Conservation (phyloP, 2,329 filamentous ascomycete species). For the Pestalotiopsis sp. region DNA sequence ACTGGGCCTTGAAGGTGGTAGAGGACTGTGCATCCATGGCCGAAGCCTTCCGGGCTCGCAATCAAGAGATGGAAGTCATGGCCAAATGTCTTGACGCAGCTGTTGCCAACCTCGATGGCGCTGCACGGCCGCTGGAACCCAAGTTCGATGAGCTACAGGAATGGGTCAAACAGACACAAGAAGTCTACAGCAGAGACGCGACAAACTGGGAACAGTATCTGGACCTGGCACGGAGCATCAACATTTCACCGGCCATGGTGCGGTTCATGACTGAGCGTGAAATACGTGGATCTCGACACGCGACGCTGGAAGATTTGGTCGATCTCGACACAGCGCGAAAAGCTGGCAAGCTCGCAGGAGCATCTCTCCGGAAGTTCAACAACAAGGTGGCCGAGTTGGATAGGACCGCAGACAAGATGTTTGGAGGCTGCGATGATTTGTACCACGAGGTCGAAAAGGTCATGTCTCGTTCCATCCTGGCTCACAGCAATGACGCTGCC, state of each 20-base stretch:
- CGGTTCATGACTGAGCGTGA: conserved; percentile 63
- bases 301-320: conserved; percentile 75
- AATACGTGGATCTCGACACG: conserved; percentile 46
- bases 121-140: conserved; percentile 71
- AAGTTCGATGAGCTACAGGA: conserved; percentile 72
- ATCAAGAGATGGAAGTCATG: conserved; percentile 76
- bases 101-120: conserved; percentile 79
- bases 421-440: conserved; percentile 63
- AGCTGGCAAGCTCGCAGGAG: conserved; percentile 68
- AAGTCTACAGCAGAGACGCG: conserved; percentile 68
- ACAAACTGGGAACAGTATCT: conserved; percentile 72
- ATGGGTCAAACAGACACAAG: conserved; percentile 70
- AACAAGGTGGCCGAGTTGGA: conserved; percentile 64
- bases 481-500: conserved; percentile 64
- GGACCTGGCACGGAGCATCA: conserved; percentile 63
- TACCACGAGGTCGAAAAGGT: conserved; percentile 66
- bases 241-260: conserved; percentile 68
- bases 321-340: conserved; percentile 73
- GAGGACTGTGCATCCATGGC: conserved; percentile 72
- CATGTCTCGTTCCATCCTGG: conserved; percentile 55
- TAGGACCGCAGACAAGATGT: conserved; percentile 61
- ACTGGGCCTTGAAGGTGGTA: conserved; percentile 76
- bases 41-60: conserved; percentile 63
- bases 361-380: conserved; percentile 62
- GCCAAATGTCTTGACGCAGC: conserved; percentile 82